Evolutionary conservation across 73 alveolate species (phyloP), one percentile per base, ranked within the genome.

Genomic region (Blepharisma japonicum): DNA sequence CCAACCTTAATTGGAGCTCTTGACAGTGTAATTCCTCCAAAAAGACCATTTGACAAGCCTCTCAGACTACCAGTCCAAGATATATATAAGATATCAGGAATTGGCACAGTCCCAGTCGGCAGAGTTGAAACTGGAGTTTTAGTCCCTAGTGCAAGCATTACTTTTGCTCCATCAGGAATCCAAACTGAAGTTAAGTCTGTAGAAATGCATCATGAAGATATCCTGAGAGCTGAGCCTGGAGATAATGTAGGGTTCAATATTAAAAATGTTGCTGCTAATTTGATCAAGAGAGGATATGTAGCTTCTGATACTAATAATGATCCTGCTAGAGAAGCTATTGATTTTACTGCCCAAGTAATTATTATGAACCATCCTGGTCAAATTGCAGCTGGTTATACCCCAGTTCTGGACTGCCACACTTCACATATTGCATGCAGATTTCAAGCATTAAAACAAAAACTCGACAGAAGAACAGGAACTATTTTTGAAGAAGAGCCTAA

Each of bases 111-210:
- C 84, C 94, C 96, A 48, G 91, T 91, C 86, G 99, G 99, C 56
- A 95, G 96, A 93, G 99, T 95, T 51, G 98, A 95, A 86, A 91
- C 99, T 79, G 99, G 99, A 56, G 83, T 92, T 83, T 89, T 94
- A 82, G 91, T 82, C 86, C 97, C 95, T 55, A 97, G 97, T 55
- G 83, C 82, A 93, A 70, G 71, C 77, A 88, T 94, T 67, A 68
- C 91, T 45, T 91, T 94, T 77, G 97, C 97, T 68, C 98, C 98
- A 54, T 55, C 72, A 20, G 92, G 86, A 84, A 81, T 81, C 68
- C 55, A 84, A 53, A 84, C 97, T 81, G 97, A 89, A 87, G 88
- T 87, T 78, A 92, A 89, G 81, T 82, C 98, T 38, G 94, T 96
- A 66, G 98, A 94, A 90, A 91, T 86, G 96, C 98, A 94, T 88